Base-by-base conservation (phyloP, 2,329 filamentous ascomycete species). In the Fusarium sp. region DNA sequence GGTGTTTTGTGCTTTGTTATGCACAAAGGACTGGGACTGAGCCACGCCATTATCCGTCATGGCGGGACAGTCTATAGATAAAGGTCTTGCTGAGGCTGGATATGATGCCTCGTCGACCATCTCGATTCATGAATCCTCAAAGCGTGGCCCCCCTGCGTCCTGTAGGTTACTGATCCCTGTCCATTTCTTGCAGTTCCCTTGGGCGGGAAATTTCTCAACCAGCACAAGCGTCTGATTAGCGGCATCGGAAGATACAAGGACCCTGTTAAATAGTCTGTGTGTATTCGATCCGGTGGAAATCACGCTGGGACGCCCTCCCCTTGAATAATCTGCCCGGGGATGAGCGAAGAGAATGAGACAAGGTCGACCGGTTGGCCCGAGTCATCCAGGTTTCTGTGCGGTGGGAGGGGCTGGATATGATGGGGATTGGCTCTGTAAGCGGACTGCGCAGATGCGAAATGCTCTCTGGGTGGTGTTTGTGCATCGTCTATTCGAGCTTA, bases 251-350 rank as follows among this genome's bases (percentile, higher is more conserved):
- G 35, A 49, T 36, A 32, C 29, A 28, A 40, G 32, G 35, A 25
- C 31, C 35, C 28, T 31, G 15, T 34, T 12, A 24, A 35, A 42
- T 36, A 19, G 32, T 38, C 55, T 50, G 49, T 46, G 31, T 50
- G 28, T 43, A 32, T 28, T 32, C 29, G 53, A 42, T 24, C 6
- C 11, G 26, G 29, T 26, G 12, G 54, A 46, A 64, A 35, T 58
- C 58, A 64, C 58, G 19, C 19, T 19, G 19, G 19, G 19, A 19
- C 39, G 40, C 34, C 35, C 46, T 55, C 62, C 62, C 62, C 31
- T 19, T 66, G 58, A 59, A 48, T 60, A 64, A 65, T 60, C 66
- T 60, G 58, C 28, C 62, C 62, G 48, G 61, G 57, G 41, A 63
- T 59, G 62, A 57, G 57, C 57, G 56, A 65, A 34, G 24, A 40